Percentiles rank a stretch among this genome's conserved stretches.
These are phyloP conservation scores for Wickerhamiella qilinensis DNA, from an alignment of 805 yeast genomes.

Conservation along the genomic window DNA sequence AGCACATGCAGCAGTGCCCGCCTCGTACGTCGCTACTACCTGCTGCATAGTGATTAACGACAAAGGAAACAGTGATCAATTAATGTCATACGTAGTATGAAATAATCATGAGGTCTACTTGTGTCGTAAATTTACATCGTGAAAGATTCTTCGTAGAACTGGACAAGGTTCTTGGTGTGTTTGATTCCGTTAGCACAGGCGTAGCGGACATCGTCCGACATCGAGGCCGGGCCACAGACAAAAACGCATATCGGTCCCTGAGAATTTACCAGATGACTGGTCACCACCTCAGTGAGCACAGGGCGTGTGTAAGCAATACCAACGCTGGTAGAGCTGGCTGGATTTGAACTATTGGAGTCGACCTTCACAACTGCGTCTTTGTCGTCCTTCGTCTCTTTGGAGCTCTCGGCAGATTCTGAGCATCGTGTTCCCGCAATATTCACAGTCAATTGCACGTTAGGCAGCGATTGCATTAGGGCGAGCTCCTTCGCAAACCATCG, in stretches of 20 bases:
- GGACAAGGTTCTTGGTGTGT: conserved; percentile 6
- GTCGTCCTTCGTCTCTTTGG: not conserved
- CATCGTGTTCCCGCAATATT: not conserved
- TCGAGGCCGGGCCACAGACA: conserved; percentile 9
- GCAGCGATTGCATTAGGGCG: conserved; percentile 12
- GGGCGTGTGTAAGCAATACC: conserved; percentile 1
- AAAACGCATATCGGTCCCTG: conserved; percentile 8
- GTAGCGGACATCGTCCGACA: conserved; percentile 9
- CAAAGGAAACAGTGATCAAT: too few relatives aligned
- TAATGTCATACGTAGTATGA: too few relatives aligned
- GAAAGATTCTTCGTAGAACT: conserved; percentile 10
- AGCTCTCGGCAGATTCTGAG: not conserved
- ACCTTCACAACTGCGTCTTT: not conserved
- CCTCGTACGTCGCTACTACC: too few relatives aligned
- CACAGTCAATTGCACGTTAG: conserved; percentile 2
- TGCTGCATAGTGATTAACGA: too few relatives aligned
- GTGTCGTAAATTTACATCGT: conserved; percentile 6
- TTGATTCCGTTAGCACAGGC: conserved; percentile 5
- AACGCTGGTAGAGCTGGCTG: not conserved
- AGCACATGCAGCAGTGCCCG: too few relatives aligned
- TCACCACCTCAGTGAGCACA: conserved; percentile 1
- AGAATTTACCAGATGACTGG: conserved; percentile 1
- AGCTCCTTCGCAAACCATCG: conserved; percentile 33
- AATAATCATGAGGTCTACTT: too few relatives aligned
- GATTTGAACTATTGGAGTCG: not conserved